Conservation (phyloP, 2,329 filamentous ascomycete species). For the Periconia sp. region DNA sequence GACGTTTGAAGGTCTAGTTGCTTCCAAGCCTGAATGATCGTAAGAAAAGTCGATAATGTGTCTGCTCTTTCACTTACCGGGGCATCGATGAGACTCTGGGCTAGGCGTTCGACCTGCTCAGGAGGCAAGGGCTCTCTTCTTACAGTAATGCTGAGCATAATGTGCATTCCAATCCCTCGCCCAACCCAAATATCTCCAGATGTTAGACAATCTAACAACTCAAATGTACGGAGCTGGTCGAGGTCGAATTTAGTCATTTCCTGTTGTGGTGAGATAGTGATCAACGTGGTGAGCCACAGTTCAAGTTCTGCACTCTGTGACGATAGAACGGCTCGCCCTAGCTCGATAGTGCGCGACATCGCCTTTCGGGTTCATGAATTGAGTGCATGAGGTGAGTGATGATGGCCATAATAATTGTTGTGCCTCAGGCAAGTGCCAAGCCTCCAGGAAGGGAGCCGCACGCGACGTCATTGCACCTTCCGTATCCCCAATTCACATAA, state of each 20-base stretch:
- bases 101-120: constrained; percentile 25
- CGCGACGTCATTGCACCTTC: constrained; percentile 25
- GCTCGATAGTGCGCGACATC: constrained; percentile 37
- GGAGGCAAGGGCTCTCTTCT: constrained; percentile 29
- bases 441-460: constrained; percentile 19
- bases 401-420: neutral
- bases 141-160: constrained; percentile 33
- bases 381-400: neutral
- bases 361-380: neutral
- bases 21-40: constrained; percentile 37
- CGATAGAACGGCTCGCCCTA: constrained; percentile 42
- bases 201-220: constrained; percentile 25
- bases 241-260: constrained; percentile 32
- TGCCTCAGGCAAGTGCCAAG: constrained; percentile 23
- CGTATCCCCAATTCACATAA: constrained; percentile 9
- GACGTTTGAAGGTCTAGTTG: constrained; percentile 38
- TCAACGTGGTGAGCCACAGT: constrained; percentile 45
- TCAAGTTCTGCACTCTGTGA: constrained; percentile 30
- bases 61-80: constrained; percentile 27
- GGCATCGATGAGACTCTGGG: constrained; percentile 30
- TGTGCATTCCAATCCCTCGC: constrained; percentile 38
- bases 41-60: neutral
- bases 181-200: constrained; percentile 40
- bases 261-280: constrained; percentile 40
- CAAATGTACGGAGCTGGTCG: constrained; percentile 19